These are phyloP conservation scores for Trichoderma simmonsii DNA, from an alignment of 2,329 filamentous ascomycete species.

Conservation along the genomic window DNA sequence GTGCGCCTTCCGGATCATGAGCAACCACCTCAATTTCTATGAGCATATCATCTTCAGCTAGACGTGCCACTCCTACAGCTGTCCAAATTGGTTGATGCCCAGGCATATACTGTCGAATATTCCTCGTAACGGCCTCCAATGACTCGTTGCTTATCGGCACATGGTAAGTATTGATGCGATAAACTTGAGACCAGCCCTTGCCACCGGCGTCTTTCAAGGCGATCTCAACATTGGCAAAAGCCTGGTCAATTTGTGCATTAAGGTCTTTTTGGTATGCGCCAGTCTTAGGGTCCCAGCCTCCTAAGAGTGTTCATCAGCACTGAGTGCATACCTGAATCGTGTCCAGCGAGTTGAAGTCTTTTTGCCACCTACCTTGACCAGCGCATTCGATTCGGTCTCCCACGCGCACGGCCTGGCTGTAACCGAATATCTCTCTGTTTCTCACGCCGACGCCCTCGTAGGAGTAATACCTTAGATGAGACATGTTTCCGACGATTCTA, in stretches of 20 bases:
- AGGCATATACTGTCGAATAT: background rate
- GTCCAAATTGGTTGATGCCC: background rate
- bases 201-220: slow-evolving; percentile 51
- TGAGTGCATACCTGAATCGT: background rate
- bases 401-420: slow-evolving; percentile 43
- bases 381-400: slow-evolving; percentile 38
- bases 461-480: background rate
- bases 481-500: background rate
- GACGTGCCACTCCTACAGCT: background rate
- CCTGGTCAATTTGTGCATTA: background rate
- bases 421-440: background rate
- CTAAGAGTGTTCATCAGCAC: background rate
- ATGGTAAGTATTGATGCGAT: slow-evolving; percentile 31
- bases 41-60: background rate
- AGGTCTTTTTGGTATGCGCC: background rate
- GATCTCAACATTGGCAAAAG: slow-evolving; percentile 48
- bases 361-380: background rate
- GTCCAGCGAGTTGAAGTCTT: background rate
- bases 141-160: background rate
- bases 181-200: slow-evolving; percentile 56
- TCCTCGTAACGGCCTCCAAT: background rate
- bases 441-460: background rate
- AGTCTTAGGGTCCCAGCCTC: background rate
- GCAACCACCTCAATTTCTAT: background rate
- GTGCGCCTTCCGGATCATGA: background rate